Evolutionary conservation across 202 grass and related monocot species (phyloP).

Genomic region (Hordeum pubiflorum): DNA sequence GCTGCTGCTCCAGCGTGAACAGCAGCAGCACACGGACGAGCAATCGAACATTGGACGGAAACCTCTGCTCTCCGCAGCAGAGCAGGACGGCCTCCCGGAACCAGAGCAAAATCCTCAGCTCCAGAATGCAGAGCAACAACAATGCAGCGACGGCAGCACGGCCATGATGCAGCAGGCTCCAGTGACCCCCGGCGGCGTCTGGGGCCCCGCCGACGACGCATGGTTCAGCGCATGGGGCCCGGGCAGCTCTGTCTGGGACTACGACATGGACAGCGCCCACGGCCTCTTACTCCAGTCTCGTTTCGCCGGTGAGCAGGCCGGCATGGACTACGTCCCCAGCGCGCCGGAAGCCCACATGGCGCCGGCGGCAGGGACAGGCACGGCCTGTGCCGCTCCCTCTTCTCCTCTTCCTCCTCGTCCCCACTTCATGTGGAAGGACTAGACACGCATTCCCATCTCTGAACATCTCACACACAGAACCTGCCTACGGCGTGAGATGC

Average conservation of each 20-base stretch:
- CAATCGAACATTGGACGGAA: not conserved
- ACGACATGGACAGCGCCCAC: slow-evolving; percentile 76
- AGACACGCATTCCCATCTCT: not conserved
- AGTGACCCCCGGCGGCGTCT: slow-evolving; percentile 26
- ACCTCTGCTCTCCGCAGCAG: slow-evolving; percentile 22
- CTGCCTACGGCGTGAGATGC: slow-evolving; percentile 2
- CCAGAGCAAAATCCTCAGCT: slow-evolving; percentile 4
- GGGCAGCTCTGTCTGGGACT: slow-evolving; percentile 85
- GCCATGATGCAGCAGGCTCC: slow-evolving; percentile 29
- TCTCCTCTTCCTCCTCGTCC: slow-evolving; percentile 28
- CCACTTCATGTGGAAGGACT: slow-evolving; percentile 64
- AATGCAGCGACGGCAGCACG: slow-evolving; percentile 15
- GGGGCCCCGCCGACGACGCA: slow-evolving; percentile 72
- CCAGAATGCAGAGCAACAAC: slow-evolving; percentile 15
- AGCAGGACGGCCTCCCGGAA: slow-evolving; percentile 22
- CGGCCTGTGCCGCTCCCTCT: slow-evolving; percentile 3
- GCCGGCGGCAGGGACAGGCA: not conserved
- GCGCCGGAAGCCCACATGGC: not conserved
- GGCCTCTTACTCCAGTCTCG: slow-evolving; percentile 68
- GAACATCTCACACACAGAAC: not conserved
- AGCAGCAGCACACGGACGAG: not conserved
- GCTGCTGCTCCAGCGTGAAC: not conserved
- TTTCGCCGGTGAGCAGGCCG: slow-evolving; percentile 37
- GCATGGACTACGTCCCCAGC: slow-evolving; percentile 33
- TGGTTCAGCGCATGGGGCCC: slow-evolving; percentile 94